A percentile compares a stretch with the other conserved stretches of the same genome.
Evolutionary conservation across 2,329 filamentous ascomycete species (phyloP).

Genomic region (Chalara sp.): DNA sequence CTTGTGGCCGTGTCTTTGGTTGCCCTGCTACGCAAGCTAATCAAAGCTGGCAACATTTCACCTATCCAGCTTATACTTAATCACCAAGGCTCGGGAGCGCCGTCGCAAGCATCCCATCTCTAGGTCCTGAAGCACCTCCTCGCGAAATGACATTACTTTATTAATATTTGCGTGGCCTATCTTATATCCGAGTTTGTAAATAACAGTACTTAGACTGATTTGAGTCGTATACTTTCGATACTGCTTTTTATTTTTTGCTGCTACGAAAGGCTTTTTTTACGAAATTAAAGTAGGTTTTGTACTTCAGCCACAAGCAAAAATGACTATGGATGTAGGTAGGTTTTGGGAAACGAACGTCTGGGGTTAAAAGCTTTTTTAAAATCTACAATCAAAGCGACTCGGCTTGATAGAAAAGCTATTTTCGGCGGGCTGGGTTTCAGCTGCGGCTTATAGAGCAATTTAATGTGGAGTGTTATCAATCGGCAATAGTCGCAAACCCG

Average conservation of each 20-base stretch:
- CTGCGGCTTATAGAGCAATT: constrained; percentile 1
- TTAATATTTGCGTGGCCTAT: too few species aligned
- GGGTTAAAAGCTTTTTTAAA: constrained; percentile 1
- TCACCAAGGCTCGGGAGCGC: too few species aligned
- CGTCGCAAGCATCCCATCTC: too few species aligned
- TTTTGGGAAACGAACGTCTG: constrained; percentile 6
- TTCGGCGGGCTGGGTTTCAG: constrained; percentile 4
- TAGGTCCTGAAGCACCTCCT: too few species aligned
- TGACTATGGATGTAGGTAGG: constrained; percentile 6
- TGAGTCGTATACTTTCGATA: constrained; percentile 8
- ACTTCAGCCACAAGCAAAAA: constrained; percentile 9
- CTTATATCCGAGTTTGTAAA: too few species aligned
- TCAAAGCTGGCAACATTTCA: too few species aligned
- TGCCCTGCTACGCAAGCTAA: too few species aligned
- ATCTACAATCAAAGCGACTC: not conserved
- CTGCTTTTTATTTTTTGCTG: constrained; percentile 5
- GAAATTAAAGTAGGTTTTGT: constrained; percentile 9
- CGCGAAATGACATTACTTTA: too few species aligned
- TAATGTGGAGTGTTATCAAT: constrained; percentile 5
- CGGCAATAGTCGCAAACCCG: constrained; percentile 4
- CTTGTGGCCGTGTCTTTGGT: too few species aligned
- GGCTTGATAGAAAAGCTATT: constrained; percentile 2
- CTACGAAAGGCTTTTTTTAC: constrained; percentile 6
- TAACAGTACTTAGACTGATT: too few species aligned
- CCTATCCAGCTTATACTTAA: too few species aligned